Conservation (phyloP, 371 early-diverging fungal species). For the Parasitella parasitica region DNA sequence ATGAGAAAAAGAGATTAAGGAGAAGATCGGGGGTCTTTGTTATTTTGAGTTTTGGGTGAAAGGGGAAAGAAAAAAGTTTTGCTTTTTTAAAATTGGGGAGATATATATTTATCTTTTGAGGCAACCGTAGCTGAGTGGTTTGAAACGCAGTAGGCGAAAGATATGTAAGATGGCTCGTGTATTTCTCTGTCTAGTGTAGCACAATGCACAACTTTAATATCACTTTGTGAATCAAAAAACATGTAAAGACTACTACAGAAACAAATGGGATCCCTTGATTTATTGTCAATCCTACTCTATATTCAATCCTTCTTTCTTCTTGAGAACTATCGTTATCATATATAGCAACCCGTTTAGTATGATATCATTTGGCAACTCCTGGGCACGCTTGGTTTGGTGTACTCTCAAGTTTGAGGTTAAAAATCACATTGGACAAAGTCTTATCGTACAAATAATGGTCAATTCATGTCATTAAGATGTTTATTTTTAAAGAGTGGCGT, state of each 20-base stretch:
- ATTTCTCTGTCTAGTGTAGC: neutral
- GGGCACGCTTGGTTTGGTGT: neutral
- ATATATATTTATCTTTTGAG: neutral
- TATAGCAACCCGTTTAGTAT: neutral
- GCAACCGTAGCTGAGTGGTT: neutral
- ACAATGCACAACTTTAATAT: neutral
- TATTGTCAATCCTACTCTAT: no score
- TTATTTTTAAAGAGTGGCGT: neutral
- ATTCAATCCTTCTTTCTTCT: neutral
- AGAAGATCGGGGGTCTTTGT: neutral
- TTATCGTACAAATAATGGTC: neutral
- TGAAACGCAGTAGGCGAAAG: neutral
- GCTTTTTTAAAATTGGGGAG: neutral
- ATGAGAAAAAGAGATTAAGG: neutral
- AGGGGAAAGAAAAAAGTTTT: neutral
- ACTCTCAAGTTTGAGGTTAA: neutral
- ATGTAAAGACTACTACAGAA: no score
- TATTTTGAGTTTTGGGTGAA: neutral
- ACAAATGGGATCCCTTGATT: no score
- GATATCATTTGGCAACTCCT: neutral
- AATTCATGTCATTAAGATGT: neutral
- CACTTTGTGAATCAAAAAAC: neutral
- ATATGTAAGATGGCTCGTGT: neutral
- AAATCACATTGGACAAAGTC: neutral
- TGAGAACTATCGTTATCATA: neutral